Percentiles rank a stretch among this genome's conserved stretches.
Conservation (phyloP, 768 basidiomycete genomes). For the Boletus pseudopeckii region DNA sequence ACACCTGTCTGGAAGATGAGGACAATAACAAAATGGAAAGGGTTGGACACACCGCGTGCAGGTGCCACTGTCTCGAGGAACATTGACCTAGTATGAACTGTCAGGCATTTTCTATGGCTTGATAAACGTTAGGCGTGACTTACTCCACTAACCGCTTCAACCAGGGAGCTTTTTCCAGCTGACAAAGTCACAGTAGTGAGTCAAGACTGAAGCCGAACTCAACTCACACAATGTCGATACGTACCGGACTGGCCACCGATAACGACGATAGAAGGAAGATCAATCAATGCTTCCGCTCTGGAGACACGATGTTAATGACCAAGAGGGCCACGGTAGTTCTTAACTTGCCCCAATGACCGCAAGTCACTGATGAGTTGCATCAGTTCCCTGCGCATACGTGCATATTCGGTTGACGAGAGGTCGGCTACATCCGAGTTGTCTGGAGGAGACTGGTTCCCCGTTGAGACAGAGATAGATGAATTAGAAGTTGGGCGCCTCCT, state of each 20-base stretch:
- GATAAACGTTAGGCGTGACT: slow-evolving; percentile 9
- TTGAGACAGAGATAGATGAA: neutral
- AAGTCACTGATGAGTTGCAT: slow-evolving; percentile 39
- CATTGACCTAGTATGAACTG: slow-evolving; percentile 42
- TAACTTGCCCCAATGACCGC: slow-evolving; percentile 38
- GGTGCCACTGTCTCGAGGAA: slow-evolving; percentile 60
- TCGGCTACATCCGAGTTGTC: slow-evolving; percentile 13
- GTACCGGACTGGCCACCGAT: slow-evolving; percentile 56
- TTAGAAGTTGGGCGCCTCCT: neutral
- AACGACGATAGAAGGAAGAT: slow-evolving; percentile 51
- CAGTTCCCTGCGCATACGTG: slow-evolving; percentile 36
- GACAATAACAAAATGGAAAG: neutral
- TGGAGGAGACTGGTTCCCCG: slow-evolving; percentile 4
- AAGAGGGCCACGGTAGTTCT: neutral
- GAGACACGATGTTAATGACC: neutral
- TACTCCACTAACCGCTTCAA: slow-evolving; percentile 57
- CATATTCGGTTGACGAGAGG: slow-evolving; percentile 38
- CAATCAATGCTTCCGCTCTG: slow-evolving; percentile 39
- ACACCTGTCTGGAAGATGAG: slow-evolving; percentile 35
- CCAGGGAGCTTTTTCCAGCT: slow-evolving; percentile 61
- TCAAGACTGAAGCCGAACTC: neutral
- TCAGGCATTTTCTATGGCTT: neutral
- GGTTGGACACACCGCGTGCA: slow-evolving; percentile 46
- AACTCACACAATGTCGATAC: slow-evolving; percentile 1
- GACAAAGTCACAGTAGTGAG: neutral